Evolutionary conservation across 129 eudicot genomes (phyloP).

Genomic region (Heracleum sosnowskyi): DNA sequence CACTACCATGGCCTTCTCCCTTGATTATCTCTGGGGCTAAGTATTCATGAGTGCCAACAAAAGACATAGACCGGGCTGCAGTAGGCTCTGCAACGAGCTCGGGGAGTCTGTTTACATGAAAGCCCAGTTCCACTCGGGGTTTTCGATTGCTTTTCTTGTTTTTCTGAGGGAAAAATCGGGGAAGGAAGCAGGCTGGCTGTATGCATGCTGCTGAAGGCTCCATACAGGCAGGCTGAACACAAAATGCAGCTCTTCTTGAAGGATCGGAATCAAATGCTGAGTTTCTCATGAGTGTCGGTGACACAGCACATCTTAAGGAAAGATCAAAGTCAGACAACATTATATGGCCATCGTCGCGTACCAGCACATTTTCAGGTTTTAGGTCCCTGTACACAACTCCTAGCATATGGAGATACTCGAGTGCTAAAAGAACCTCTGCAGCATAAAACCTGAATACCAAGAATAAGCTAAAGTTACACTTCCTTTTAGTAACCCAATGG

Average conservation of each 20-base stretch:
- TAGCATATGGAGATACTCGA: slow-evolving; percentile 95
- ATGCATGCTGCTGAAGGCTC: slow-evolving; percentile 68
- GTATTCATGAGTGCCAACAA: slow-evolving; percentile 89
- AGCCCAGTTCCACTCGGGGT: slow-evolving; percentile 32
- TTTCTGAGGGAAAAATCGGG: slow-evolving; percentile 49
- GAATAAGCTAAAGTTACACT: background rate
- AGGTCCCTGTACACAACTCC: slow-evolving; percentile 93
- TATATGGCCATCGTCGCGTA: slow-evolving; percentile 94
- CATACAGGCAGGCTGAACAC: slow-evolving; percentile 77
- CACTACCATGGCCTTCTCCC: slow-evolving; percentile 90
- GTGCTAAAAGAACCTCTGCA: slow-evolving; percentile 85
- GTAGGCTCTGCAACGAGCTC: slow-evolving; percentile 87
- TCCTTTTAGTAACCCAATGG: background rate
- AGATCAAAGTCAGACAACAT: slow-evolving; percentile 96
- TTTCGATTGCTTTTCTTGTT: slow-evolving; percentile 48
- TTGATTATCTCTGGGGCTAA: slow-evolving; percentile 79
- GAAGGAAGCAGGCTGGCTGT: slow-evolving; percentile 79
- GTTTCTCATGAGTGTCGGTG: slow-evolving; percentile 67
- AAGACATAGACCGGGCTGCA: slow-evolving; percentile 84
- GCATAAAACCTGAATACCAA: slow-evolving; percentile 69
- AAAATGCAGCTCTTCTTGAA: slow-evolving; percentile 47
- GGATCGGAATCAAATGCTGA: slow-evolving; percentile 46
- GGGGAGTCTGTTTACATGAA: slow-evolving; percentile 35
- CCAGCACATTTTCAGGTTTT: slow-evolving; percentile 87
- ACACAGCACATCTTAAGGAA: slow-evolving; percentile 73